Evolutionary conservation across 2,329 filamentous ascomycete species (phyloP).

Genomic region (Trichoderma simmonsii): DNA sequence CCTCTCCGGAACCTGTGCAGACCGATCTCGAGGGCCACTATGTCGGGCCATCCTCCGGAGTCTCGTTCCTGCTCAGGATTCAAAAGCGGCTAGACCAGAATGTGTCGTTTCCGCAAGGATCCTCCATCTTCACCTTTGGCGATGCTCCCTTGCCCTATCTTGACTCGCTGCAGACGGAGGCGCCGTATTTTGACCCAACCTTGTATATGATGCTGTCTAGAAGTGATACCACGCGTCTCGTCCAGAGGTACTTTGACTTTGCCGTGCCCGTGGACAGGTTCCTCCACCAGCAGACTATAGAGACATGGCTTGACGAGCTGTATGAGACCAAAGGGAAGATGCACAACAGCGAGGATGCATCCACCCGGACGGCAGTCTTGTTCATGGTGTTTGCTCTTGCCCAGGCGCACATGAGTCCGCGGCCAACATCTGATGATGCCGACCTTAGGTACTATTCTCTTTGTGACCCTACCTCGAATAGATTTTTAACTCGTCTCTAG

Average conservation of each 20-base stretch:
- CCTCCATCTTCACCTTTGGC: slow-evolving; percentile 13
- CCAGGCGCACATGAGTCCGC: slow-evolving; percentile 7
- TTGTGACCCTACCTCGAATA: not conserved
- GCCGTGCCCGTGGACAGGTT: slow-evolving; percentile 12
- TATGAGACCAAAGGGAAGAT: slow-evolving; percentile 13
- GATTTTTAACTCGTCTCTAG: not conserved
- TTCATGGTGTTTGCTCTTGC: slow-evolving; percentile 15
- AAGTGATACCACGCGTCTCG: slow-evolving; percentile 11
- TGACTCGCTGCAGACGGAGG: not conserved
- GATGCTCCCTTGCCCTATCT: slow-evolving; percentile 12
- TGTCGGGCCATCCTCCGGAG: slow-evolving; percentile 10
- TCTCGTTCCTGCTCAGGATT: slow-evolving; percentile 11
- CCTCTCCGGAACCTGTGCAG: slow-evolving; percentile 14
- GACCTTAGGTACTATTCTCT: not conserved
- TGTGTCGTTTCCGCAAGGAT: slow-evolving; percentile 10
- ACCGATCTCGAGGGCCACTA: slow-evolving; percentile 14
- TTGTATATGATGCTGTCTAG: slow-evolving; percentile 11
- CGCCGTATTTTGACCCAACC: slow-evolving; percentile 12
- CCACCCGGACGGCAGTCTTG: not conserved
- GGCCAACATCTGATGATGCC: slow-evolving; percentile 12
- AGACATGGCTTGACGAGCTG: slow-evolving; percentile 8
- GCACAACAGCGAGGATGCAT: slow-evolving; percentile 1
- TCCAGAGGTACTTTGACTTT: slow-evolving; percentile 15
- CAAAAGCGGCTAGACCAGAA: slow-evolving; percentile 10
- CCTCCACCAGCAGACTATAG: slow-evolving; percentile 10